These are phyloP conservation scores for Raffaelea deltoideospora DNA, from an alignment of 2,329 filamentous ascomycete genomes.

Conservation along the genomic window DNA sequence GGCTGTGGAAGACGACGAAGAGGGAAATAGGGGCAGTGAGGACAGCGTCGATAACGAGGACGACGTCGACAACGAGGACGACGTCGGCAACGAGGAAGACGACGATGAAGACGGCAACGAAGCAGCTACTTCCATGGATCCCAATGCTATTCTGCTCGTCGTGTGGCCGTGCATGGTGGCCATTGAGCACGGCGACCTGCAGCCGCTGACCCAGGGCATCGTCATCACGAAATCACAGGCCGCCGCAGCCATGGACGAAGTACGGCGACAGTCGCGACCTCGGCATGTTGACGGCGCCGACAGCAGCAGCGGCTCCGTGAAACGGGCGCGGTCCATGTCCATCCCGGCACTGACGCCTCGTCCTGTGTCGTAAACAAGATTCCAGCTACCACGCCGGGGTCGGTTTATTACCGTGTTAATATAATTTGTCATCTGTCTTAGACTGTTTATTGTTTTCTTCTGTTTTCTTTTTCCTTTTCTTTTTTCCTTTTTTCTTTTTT, in stretches of 20 bases:
- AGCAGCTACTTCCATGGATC: slow-evolving; percentile 3
- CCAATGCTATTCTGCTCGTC: slow-evolving; percentile 17
- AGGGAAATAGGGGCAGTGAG: background rate
- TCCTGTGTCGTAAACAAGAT: too few species aligned
- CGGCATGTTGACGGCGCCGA: too few species aligned
- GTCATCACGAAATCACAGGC: slow-evolving; percentile 20
- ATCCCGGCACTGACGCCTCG: slow-evolving; percentile 3
- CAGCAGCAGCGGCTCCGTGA: too few species aligned
- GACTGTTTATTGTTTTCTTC: background rate
- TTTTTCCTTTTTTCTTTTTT: background rate
- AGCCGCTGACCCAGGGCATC: slow-evolving; percentile 19
- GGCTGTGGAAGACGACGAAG: background rate
- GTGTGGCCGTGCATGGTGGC: slow-evolving; percentile 20
- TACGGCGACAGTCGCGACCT: too few species aligned
- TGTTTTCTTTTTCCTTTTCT: background rate
- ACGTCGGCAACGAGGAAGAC: slow-evolving; percentile 2
- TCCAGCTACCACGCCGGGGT: too few species aligned
- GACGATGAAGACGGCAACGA: slow-evolving; percentile 1
- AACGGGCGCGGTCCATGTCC: slow-evolving; percentile 8
- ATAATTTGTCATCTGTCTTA: background rate
- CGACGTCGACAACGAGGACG: background rate
- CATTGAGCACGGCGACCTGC: slow-evolving; percentile 17
- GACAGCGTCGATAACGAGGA: background rate
- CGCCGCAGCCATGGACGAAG: slow-evolving; percentile 4
- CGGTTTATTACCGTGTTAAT: too few species aligned